Evolutionary conservation across 371 early-diverging fungal species (phyloP).

Genomic region (Mortierella sp.): DNA sequence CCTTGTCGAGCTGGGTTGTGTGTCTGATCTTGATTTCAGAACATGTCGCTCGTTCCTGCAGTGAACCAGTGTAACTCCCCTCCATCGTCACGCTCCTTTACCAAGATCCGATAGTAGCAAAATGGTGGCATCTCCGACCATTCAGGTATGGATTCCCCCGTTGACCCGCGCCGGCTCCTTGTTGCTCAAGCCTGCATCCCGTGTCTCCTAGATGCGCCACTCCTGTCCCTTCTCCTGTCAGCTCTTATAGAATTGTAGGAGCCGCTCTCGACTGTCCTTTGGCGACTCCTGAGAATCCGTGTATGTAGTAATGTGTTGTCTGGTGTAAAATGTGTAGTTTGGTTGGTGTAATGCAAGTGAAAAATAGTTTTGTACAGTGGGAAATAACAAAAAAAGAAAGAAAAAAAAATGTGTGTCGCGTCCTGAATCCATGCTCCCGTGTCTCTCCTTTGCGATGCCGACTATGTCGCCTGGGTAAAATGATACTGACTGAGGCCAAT

Average conservation of each 20-base stretch:
- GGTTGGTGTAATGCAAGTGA: constrained; percentile 2
- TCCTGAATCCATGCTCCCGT: constrained; percentile 10
- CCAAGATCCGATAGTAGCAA: not conserved
- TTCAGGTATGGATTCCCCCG: constrained; percentile 7
- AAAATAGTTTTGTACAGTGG: constrained; percentile 16
- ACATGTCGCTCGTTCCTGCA: not conserved
- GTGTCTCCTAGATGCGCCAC: constrained; percentile 2
- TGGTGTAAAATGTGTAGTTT: constrained; percentile 6
- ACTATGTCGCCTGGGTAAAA: constrained; percentile 55
- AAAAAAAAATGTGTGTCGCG: constrained; percentile 10
- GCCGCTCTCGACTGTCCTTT: constrained; percentile 2
- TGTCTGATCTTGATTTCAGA: not conserved
- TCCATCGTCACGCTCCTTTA: not conserved
- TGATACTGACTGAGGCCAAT: constrained; percentile 66
- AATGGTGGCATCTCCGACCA: constrained; percentile 2
- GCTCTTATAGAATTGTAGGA: not conserved
- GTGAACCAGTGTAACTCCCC: not conserved
- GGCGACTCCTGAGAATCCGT: not conserved
- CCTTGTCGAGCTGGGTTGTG: not conserved
- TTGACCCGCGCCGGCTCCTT: constrained; percentile 2
- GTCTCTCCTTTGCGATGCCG: constrained; percentile 10
- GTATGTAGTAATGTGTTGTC: not conserved
- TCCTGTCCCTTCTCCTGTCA: constrained; percentile 11
- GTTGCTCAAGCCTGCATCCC: not conserved
- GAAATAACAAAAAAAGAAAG: constrained; percentile 17